Conservation (phyloP, 208 protist genomes). For the Crithidia expoeki region DNA sequence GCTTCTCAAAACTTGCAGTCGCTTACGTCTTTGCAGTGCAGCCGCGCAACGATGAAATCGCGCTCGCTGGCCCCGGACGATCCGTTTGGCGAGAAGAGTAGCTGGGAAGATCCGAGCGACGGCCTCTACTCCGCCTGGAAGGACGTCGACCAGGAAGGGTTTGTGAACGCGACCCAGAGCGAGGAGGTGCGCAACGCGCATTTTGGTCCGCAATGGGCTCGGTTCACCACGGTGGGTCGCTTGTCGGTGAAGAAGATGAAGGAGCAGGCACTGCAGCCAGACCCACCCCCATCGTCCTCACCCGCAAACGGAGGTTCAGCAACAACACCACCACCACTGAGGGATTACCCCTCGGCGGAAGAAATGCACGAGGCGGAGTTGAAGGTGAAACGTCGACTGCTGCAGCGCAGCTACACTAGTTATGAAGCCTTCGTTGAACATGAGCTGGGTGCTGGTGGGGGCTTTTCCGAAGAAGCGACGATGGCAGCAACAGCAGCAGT, state of each 20-base stretch:
- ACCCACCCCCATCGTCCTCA: background rate
- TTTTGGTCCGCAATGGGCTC: constrained; percentile 83
- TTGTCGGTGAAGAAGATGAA: constrained; percentile 69
- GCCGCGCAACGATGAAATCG: constrained; percentile 32
- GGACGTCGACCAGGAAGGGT: constrained; percentile 61
- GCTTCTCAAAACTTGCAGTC: background rate
- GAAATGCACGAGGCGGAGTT: constrained; percentile 59
- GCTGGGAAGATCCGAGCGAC: constrained; percentile 69
- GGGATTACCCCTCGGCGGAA: constrained; percentile 40
- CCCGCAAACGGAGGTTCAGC: background rate
- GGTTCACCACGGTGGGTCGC: constrained; percentile 70
- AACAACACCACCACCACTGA: background rate
- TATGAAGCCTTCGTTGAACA: constrained; percentile 76
- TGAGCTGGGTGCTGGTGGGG: constrained; percentile 45
- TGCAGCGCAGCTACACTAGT: constrained; percentile 67
- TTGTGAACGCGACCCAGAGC: constrained; percentile 66
- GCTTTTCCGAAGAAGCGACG: constrained; percentile 16
- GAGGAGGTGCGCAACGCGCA: constrained; percentile 70
- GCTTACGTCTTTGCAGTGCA: constrained; percentile 1
- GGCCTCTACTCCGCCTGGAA: constrained; percentile 76
- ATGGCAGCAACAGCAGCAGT: too few relatives aligned
- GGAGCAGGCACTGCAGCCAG: constrained; percentile 17
- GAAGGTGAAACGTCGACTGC: constrained; percentile 34
- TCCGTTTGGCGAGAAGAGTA: constrained; percentile 74
- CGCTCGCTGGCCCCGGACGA: constrained; percentile 68